These are phyloP conservation scores for Thielaviopsis euricoi DNA, from an alignment of 2,329 filamentous ascomycete species.

Conservation along the genomic window DNA sequence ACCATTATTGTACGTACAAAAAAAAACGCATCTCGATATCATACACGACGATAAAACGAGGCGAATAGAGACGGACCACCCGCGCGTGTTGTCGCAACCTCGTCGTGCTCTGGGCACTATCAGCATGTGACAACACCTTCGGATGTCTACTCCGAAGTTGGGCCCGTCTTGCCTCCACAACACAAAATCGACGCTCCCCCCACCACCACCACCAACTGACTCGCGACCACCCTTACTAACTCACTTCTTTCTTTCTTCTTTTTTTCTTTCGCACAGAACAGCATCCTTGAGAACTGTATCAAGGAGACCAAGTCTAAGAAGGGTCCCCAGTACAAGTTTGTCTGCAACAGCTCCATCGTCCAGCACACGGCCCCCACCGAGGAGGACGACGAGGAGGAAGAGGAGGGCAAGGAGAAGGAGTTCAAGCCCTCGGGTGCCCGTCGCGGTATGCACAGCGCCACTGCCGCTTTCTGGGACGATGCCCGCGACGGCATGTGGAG, in stretches of 20 bases:
- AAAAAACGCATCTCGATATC: conserved; percentile 1
- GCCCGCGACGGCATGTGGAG: conserved; percentile 83
- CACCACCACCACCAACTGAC: background rate
- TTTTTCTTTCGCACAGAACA: conserved; percentile 36
- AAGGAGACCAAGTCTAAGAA: conserved; percentile 40
- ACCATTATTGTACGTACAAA: conserved; percentile 64
- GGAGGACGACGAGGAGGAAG: conserved; percentile 32
- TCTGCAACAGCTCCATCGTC: conserved; percentile 95
- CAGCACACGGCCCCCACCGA: conserved; percentile 66
- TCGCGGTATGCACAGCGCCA: conserved; percentile 78
- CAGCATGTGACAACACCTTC: background rate
- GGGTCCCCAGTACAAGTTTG: conserved; percentile 69
- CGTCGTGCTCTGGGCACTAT: background rate
- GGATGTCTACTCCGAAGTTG: background rate
- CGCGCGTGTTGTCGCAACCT: background rate
- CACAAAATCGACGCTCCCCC: too few species aligned
- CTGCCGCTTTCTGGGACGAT: conserved; percentile 79
- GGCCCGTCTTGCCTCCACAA: background rate
- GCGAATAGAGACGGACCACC: background rate
- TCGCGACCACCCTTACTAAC: too few species aligned
- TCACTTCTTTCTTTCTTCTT: too few species aligned
- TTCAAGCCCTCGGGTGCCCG: conserved; percentile 62
- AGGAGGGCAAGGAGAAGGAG: conserved; percentile 43
- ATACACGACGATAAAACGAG: background rate
- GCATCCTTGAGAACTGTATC: conserved; percentile 61